Evolutionary conservation across 2,329 filamentous ascomycete genomes (phyloP).

Genomic region (Botrytis medusae): DNA sequence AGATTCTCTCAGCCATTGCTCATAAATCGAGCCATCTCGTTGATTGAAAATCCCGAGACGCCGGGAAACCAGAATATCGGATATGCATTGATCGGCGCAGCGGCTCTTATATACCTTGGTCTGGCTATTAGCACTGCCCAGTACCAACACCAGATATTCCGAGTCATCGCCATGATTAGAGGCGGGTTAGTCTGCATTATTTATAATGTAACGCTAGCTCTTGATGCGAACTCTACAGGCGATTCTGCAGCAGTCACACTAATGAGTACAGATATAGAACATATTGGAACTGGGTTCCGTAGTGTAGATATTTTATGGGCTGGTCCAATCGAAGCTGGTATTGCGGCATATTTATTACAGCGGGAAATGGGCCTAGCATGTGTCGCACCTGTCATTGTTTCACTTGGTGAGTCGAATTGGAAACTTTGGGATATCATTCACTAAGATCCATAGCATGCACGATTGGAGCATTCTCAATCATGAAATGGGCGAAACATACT

Average conservation of each 20-base stretch:
- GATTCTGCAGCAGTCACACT: conserved; percentile 41
- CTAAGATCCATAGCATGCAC: conserved; percentile 7
- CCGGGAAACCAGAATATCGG: conserved; percentile 1
- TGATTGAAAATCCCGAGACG: conserved; percentile 9
- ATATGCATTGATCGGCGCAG: conserved; percentile 25
- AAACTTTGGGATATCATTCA: too few species aligned
- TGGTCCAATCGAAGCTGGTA: conserved; percentile 40
- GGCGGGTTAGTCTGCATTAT: conserved; percentile 34
- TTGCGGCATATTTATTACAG: conserved; percentile 42
- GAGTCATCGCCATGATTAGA: conserved; percentile 31
- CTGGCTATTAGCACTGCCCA: conserved; percentile 22
- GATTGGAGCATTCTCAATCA: not conserved
- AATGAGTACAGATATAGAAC: conserved; percentile 45
- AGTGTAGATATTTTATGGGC: conserved; percentile 44
- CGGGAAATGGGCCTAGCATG: conserved; percentile 35
- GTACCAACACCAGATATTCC: conserved; percentile 32
- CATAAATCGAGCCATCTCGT: conserved; percentile 21
- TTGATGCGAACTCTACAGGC: conserved; percentile 30
- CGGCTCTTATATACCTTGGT: conserved; percentile 25
- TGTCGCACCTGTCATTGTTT: conserved; percentile 21
- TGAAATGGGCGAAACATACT: conserved; percentile 14
- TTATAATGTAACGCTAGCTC: conserved; percentile 33
- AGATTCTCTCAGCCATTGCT: conserved; percentile 25
- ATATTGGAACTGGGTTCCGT: conserved; percentile 34
- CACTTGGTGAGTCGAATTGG: conserved; percentile 14